A percentile compares a stretch with the other conserved stretches of the same genome.
These are phyloP conservation scores for Lichtheimia corymbifera DNA, from an alignment of 371 early-diverging fungal species.

Conservation along the genomic window DNA sequence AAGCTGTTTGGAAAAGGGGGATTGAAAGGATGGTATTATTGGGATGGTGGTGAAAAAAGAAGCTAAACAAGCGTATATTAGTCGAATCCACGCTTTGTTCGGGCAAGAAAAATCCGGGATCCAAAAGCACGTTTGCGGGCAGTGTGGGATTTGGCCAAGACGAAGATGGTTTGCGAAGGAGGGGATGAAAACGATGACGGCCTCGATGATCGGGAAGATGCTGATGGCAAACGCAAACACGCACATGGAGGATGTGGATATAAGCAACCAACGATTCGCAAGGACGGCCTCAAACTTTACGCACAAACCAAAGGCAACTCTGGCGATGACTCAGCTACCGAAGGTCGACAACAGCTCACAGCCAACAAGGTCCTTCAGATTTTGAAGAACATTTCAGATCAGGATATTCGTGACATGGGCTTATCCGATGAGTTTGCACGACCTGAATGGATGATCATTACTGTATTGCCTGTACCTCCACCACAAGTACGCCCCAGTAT, in stretches of 20 bases:
- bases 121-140: conserved; percentile 79
- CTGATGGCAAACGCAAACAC: conserved; percentile 52
- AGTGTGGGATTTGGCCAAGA: conserved; percentile 94
- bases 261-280: conserved; percentile 90
- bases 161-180: conserved; percentile 87
- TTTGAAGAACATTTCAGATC: conserved; percentile 90
- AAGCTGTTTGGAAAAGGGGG: conserved; percentile 20
- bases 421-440: conserved; percentile 91
- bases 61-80: conserved; percentile 24
- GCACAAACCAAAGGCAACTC: conserved; percentile 67
- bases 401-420: conserved; percentile 92
- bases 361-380: conserved; percentile 87
- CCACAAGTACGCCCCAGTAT: conserved; percentile 99
- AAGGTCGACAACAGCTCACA: conserved; percentile 76
- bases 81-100: conserved; percentile 73
- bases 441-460: conserved; percentile 99
- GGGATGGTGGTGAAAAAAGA: too few relatives aligned
- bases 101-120: conserved; percentile 73
- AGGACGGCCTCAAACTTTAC: conserved; percentile 87
- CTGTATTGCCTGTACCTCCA: conserved; percentile 97
- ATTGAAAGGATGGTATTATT: too few relatives aligned
- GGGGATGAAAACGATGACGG: conserved; percentile 68
- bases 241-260: conserved; percentile 94
- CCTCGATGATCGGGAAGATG: conserved; percentile 48
- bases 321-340: conserved; percentile 57